Base-by-base conservation (phyloP, 2,329 filamentous ascomycete species). In the Moelleriella libera region DNA sequence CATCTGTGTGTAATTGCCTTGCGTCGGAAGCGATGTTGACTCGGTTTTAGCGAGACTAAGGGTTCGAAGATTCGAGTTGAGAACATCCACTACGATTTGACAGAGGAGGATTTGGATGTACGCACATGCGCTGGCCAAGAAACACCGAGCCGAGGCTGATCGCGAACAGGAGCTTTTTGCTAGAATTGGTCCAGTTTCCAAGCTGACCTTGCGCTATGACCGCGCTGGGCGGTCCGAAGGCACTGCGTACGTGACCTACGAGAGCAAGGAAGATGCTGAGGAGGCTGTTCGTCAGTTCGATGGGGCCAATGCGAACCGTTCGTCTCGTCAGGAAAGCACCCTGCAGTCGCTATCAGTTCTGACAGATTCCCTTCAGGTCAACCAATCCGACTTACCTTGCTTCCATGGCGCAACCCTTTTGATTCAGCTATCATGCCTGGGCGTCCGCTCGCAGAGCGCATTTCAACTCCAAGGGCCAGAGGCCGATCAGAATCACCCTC, bases 71-170 rank as follows among this genome's bases (percentile, higher is more conserved):
- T 96, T 54, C 82, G 83, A 54, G 83, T 95, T 51, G 87, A 94
- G 51, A 95, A 95, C 61, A 70, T 96, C 49, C 89, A 96, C 64
- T 96, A 94, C 64, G 89, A 96, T 51, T 74, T 96, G 52, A 89
- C 84, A 10, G 80, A 90, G 63, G 81, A 83, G 39, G 89, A 95
- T 60, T 74, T 95, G 47, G 76, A 85, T 58, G 88, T 94, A 68
- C 48, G 66, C 45, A 8, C 21, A 21, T 21, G 21, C 21, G 21
- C 21, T 21, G 21, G 21, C 21, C 21, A 21, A 21, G 21, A 21
- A 21, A 21, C 3, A 21, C 32, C 37, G 12, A 14, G 39, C 30
- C 8, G 10, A 43, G 30, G 43, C 63, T 68, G 30, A 67, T 9
- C 53, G 37, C 7, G 41, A 44, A 11, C 53, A 94, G 87, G 85